Base-by-base conservation (phyloP, 2,329 filamentous ascomycete genomes). In the Aspergillus neotritici region DNA sequence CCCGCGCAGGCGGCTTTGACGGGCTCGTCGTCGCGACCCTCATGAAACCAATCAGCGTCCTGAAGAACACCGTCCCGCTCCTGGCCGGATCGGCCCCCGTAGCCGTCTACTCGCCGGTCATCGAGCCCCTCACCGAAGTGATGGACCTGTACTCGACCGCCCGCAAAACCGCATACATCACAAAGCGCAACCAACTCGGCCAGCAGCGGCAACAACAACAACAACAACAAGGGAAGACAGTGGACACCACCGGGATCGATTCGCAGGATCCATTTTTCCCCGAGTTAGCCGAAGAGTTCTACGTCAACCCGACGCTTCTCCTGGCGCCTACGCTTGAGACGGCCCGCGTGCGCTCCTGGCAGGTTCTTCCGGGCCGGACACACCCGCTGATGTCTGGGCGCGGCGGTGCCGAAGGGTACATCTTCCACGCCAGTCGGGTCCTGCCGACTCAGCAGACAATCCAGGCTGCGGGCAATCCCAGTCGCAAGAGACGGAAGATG, bases 351-450 rank as follows among this genome's bases (percentile, higher is more conserved):
- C 77, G 86, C 49, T 75, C 80, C 41, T 97, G 88, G 87, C 93
- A 98, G 71, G 90, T 96, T 2, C 66, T 98, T 36, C 93, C 93
- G 0, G 87, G 88, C 1, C 74, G 93, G 41, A 97, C 93, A 40
- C 93, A 98, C 69, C 93, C 93, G 5, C 67, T 94, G 43, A 98
- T 98, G 93, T 95, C 87, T 47, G 82, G 82, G 31, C 78, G 79
- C 32, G 93, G 93, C 14, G 91, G 91, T 1, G 82, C 88, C 0
- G 91, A 97, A 60, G 93, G 93, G 0, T 98, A 87, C 64, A 64
- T 98, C 3, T 89, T 97, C 54, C 91, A 88, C 21, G 91, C 78
- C 0, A 87, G 85, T 62, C 79, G 83, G 53, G 88, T 93, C 1
- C 70, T 91, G 35, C 93, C 93, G 0, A 81, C 86, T 0, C 79